These are phyloP conservation scores for Crataegus laevigata DNA, from an alignment of 306 rosid genomes.

Conservation along the genomic window DNA sequence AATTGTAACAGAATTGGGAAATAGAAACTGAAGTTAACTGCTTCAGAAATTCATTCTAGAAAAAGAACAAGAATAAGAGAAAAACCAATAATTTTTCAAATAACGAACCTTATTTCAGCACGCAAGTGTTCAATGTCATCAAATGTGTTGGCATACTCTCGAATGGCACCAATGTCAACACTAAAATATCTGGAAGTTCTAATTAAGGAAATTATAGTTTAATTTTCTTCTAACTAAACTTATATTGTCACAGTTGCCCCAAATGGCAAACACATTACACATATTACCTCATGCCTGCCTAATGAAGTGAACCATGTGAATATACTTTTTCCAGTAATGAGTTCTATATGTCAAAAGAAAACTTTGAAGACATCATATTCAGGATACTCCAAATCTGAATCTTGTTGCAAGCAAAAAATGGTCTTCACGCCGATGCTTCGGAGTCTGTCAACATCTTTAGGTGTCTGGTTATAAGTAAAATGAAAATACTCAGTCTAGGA, in stretches of 20 bases:
- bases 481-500: constrained; percentile 11
- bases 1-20: not conserved
- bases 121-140: constrained; percentile 85
- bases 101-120: constrained; percentile 81
- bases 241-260: constrained; percentile 2
- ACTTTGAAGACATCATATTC: constrained; percentile 10
- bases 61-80: not conserved
- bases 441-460: constrained; percentile 81
- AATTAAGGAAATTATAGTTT: constrained; percentile 31
- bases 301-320: not conserved
- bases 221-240: constrained; percentile 11
- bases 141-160: constrained; percentile 51
- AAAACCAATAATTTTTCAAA: not conserved
- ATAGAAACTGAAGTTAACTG: not conserved
- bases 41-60: not conserved
- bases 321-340: not conserved
- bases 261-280: not conserved
- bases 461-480: constrained; percentile 47
- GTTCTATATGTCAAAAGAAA: not conserved
- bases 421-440: constrained; percentile 86
- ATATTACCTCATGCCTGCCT: not conserved
- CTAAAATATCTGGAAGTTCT: constrained; percentile 63
- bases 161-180: constrained; percentile 83
- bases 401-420: constrained; percentile 82
- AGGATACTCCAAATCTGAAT: constrained; percentile 95